Percentiles rank a stretch among this genome's conserved stretches.
Conservation (phyloP, 768 basidiomycete species). For the Coprinellus micaceus region DNA sequence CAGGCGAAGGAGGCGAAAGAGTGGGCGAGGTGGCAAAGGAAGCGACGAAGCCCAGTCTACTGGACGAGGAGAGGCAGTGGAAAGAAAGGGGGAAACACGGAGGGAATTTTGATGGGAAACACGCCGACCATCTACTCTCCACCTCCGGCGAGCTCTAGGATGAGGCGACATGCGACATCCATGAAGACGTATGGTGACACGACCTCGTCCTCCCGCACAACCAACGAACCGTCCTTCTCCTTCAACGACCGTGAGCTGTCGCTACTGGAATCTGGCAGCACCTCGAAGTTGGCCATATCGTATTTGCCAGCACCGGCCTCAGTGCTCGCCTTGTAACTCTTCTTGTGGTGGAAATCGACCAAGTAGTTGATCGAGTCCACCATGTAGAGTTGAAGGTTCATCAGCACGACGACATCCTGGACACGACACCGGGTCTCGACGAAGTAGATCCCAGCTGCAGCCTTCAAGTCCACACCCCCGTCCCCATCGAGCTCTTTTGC, state of each 20-base stretch:
- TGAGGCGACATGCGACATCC: constrained; percentile 91
- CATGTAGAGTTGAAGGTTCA: constrained; percentile 97
- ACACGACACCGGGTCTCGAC: constrained; percentile 91
- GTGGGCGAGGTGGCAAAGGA: too few species aligned
- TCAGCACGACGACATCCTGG: constrained; percentile 90
- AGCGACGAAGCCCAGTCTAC: too few species aligned
- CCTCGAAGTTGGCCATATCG: constrained; percentile 48
- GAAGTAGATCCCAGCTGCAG: constrained; percentile 79
- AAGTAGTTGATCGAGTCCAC: constrained; percentile 95
- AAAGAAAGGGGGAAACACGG: not conserved
- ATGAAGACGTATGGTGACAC: constrained; percentile 92
- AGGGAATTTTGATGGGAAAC: not conserved
- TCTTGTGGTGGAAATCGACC: constrained; percentile 98
- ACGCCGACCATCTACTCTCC: constrained; percentile 23
- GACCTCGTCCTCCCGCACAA: constrained; percentile 55
- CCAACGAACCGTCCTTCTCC: constrained; percentile 40
- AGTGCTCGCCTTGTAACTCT: constrained; percentile 76
- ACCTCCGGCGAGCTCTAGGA: constrained; percentile 85
- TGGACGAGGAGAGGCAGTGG: not conserved
- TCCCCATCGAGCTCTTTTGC: constrained; percentile 58
- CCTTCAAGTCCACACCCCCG: constrained; percentile 60
- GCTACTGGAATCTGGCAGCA: constrained; percentile 31
- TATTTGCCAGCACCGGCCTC: constrained; percentile 68
- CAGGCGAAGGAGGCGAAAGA: not conserved
- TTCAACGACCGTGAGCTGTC: constrained; percentile 53